Conservation (phyloP, 2,329 filamentous ascomycete species). For the Colletotrichum orbiculare region DNA sequence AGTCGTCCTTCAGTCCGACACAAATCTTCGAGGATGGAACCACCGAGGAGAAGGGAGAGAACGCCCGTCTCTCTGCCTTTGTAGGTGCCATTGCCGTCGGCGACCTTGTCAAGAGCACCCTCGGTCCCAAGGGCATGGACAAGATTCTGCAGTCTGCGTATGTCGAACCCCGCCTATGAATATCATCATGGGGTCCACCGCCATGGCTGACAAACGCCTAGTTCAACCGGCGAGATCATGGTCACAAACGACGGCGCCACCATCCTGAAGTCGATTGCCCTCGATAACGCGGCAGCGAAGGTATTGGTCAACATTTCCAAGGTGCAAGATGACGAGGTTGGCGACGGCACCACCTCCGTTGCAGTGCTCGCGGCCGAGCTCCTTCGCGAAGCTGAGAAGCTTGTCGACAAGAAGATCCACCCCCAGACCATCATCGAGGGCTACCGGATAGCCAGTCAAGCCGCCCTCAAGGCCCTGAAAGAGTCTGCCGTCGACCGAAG, state of each 20-base stretch:
- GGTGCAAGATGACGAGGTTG: constrained; percentile 98
- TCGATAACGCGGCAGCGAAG: constrained; percentile 98
- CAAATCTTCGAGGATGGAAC: constrained; percentile 99
- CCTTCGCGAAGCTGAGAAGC: constrained; percentile 93
- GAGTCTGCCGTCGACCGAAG: constrained; percentile 90
- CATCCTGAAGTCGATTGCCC: constrained; percentile 96
- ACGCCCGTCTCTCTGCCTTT: constrained; percentile 97
- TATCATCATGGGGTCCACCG: constrained; percentile 22
- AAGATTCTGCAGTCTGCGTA: constrained; percentile 97
- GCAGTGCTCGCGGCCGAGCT: constrained; percentile 95
- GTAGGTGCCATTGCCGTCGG: constrained; percentile 98
- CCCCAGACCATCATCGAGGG: constrained; percentile 99
- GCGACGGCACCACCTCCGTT: constrained; percentile 98
- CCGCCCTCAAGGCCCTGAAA: constrained; percentile 86
- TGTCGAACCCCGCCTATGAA: constrained; percentile 44
- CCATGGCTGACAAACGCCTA: constrained; percentile 48
- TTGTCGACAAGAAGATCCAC: constrained; percentile 98
- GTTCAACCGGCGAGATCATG: constrained; percentile 95
- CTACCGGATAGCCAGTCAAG: constrained; percentile 94
- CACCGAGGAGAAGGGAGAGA: constrained; percentile 98
- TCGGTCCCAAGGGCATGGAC: constrained; percentile 99
- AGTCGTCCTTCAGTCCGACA: constrained; percentile 82
- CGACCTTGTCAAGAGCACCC: constrained; percentile 95
- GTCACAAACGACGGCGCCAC: constrained; percentile 99
- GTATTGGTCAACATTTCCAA: constrained; percentile 99